Evolutionary conservation across 2,329 filamentous ascomycete species (phyloP), one percentile per base, ranked within the genome.

Genomic region (Penicillium polonicum): DNA sequence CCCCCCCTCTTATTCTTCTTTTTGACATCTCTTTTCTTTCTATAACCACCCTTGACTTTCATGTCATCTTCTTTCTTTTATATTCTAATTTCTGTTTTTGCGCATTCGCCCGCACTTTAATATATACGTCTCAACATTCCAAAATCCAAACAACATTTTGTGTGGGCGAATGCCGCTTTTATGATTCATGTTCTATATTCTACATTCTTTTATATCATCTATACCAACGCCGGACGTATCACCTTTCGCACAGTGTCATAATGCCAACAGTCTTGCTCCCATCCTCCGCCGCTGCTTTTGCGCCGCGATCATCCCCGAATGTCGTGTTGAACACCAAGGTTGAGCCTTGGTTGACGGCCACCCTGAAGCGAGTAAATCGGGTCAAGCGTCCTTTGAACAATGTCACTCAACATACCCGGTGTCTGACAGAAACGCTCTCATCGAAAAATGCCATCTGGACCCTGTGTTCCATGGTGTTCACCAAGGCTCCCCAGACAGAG

Each of bases 301-400:
- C 93, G 69, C 93, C 93, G 68, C 86, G 94, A 71, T 91, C 91
- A 48, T 92, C 91, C 27, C 93, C 96, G 76, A 97, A 95, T 74
- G 91, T 99, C 67, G 94, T 99, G 60, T 83, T 99, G 70, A 90
- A 88, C 72, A 89, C 88, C 74, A 96, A 94, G 81, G 87, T 95
- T 71, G 92, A 97, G 80, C 90, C 92, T 59, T 99, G 94, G 94
- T 84, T 97, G 77, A 99, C 94, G 36, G 90, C 92, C 73, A 96
- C 92, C 12, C 83, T 99, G 70, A 97, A 97, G 84, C 88, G 94
- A 76, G 92, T 97, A 80, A 97, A 96, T 83, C 86, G 90, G 67
- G 87, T 97, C 70, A 99, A 97, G 85, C 90, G 94, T 69, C 93
- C 94, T 60, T 85, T 97, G 77, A 99, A 99, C 84, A 97, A 90